Evolutionary conservation across 2,329 filamentous ascomycete species (phyloP), one percentile per base, ranked within the genome.

Genomic region (Dichotomopilus funicola): DNA sequence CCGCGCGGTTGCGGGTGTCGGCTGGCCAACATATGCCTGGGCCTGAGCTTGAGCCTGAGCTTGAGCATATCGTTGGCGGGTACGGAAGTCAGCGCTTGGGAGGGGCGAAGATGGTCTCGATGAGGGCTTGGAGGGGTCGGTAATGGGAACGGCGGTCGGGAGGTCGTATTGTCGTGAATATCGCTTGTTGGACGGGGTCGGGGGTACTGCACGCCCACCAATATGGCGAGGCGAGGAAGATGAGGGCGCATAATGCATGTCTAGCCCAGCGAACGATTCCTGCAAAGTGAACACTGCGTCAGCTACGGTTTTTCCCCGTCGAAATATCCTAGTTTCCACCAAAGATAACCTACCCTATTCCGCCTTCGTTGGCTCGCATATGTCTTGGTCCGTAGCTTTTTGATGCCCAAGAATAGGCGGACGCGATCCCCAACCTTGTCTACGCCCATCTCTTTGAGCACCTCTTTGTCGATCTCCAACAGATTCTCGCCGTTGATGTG

Each of bases 401-500:
- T 92, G 68, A 92, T 91, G 62, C 86, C 86, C 59, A 91, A 79
- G 66, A 90, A 91, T 59, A 99, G 86, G 60, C 92, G 88, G 38
- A 99, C 92, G 53, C 94, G 86, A 71, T 99, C 94, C 61, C 94
- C 94, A 62, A 99, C 89, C 73, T 97, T 99, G 64, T 96, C 95
- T 64, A 99, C 92, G 44, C 94, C 94, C 83, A 99, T 95, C 71
- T 99, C 94, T 72, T 96, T 95, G 61, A 99, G 79, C 42, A 95
- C 90, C 54, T 91, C 87, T 76, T 96, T 95, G 72, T 99, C 94
- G 79, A 96, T 92, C 73, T 99, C 94, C 64, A 99, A 80, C 45
- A 99, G 78, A 68, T 95, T 96, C 74, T 96, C 91, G 66, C 94
- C 94, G 68, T 94, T 99, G 76, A 99, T 96, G 71, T 97, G 89